Evolutionary conservation across 2,329 filamentous ascomycete genomes (phyloP), one percentile per base, ranked within the genome.

Genomic region (Colletotrichum sp.): DNA sequence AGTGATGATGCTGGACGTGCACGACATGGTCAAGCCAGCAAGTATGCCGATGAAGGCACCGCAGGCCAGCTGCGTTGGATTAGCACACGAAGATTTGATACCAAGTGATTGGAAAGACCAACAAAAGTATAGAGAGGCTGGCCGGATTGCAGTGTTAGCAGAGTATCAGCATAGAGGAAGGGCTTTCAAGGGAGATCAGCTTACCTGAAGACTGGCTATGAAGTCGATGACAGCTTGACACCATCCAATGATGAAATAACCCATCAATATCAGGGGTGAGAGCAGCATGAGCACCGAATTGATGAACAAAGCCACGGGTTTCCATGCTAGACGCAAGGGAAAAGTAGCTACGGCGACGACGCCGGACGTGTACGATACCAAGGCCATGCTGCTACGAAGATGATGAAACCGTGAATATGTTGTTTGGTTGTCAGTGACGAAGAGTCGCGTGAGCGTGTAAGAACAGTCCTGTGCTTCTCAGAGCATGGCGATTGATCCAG

Each of bases 31-130:
- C 67, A 92, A 83, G 67, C 94, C 94, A 32, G 92, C 86, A 13
- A 91, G 67, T 68, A 93, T 84, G n/a, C 95, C 95, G 68, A 95
- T 87, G 21, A 94, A 83, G 36, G 91, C 88, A 9, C 94, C 95
- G 28, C 92, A 89, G 65, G 92, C 92, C 63, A 96, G 87, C 87
- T 88, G 71, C 6, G 64, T 60, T 63, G 26, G 64, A 57, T 72
- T 58, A 61, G 67, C 12, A 71, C 64, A 81, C 79, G 70, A 84
- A 83, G 24, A 87, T 74, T n/a, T 15, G 2, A 18, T 21, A 2
- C 15, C 8, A 48, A 48, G 28, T 13, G n/a, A 26, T 24, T 28
- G 13, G 18, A 55, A 13, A 28, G 18, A 78, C 85, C 76, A 80
- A 88, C 87, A 79, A 86, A 88, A 5, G 82, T 85, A 67, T 88